Conservation (phyloP, 257 asterid species). For the Perilla frutescens region DNA sequence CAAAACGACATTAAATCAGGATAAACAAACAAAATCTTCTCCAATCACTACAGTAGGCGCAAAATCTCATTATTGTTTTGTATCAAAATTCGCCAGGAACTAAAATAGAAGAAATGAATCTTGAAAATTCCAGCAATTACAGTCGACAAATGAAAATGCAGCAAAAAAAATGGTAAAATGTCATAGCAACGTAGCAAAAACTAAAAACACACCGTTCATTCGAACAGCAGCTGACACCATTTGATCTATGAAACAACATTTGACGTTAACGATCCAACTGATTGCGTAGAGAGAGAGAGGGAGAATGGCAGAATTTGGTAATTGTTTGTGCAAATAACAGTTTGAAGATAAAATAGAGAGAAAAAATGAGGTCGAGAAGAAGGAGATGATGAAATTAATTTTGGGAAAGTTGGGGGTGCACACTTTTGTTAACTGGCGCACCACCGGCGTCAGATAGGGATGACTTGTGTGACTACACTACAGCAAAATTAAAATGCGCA, state of each 20-base stretch:
- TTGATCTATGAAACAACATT: constrained; percentile 29
- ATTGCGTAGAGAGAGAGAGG: constrained; percentile 27
- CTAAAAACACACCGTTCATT: constrained; percentile 39
- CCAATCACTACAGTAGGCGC: constrained; percentile 28
- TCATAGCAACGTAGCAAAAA: constrained; percentile 3
- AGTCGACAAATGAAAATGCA: constrained; percentile 24
- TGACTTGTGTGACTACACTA: constrained; percentile 23
- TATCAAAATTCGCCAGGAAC: constrained; percentile 21
- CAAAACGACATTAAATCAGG: constrained; percentile 8
- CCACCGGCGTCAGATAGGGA: constrained; percentile 50
- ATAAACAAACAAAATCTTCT: not conserved
- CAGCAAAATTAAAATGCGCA: constrained; percentile 35
- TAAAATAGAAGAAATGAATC: constrained; percentile 11
- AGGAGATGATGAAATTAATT: not conserved
- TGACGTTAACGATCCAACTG: constrained; percentile 19
- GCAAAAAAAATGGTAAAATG: constrained; percentile 13
- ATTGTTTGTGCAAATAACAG: not conserved
- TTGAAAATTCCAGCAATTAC: not conserved
- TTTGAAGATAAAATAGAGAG: constrained; percentile 28
- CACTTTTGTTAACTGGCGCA: constrained; percentile 45
- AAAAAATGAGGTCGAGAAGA: constrained; percentile 30
- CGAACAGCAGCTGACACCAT: constrained; percentile 14
- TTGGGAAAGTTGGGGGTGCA: constrained; percentile 42
- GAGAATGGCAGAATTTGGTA: constrained; percentile 8
- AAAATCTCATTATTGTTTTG: constrained; percentile 8